Evolutionary conservation across 768 basidiomycete species (phyloP), one percentile per base, ranked within the genome.

Genomic region (Psilocybe tampanensis): DNA sequence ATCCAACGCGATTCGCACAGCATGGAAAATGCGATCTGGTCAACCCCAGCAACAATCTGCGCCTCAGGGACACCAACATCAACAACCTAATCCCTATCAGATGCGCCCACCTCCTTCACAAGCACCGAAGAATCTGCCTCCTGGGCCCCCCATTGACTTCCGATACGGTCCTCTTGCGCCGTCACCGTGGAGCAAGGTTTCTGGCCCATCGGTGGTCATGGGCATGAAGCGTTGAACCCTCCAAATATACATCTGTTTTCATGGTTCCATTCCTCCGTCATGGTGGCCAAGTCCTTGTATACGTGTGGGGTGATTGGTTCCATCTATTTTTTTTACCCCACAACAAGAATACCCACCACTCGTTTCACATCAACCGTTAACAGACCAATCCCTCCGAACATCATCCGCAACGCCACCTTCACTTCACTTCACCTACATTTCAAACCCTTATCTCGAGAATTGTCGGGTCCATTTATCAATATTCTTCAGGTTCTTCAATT

Each of bases 131-230:
- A 23, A 44, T 49, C 58, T 62, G 60, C 36, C 63, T 26, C 55
- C 72, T 42, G 52, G 64, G 43, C 68, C 76, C 49, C 62, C 57
- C 45, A 67, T 68, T 39, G 80, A 81, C 48, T 62, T 80, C 36
- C 82, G 80, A 42, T 92, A 89, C 62, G 89, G 90, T 1, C 87
- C 86, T 21, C 74, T 90, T 9, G 83, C 82, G 4, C 59, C 71
- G 18, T 86, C 89, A 34, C 82, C 70, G 6, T 89, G 84, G 85
- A 92, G 90, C 72, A 90, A 85, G 70, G 90, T 88, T 33, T 76
- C 83, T 17, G 90, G 90, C 6, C 90, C 90, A 1, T 49, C 72
- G 32, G 64, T 76, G 18, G 71, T 89, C 51, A 78, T 80, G 32
- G 90, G 90, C 33, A 82, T 92, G 82, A 80, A 84, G 60, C 80